Evolutionary conservation across 768 basidiomycete species (phyloP).

Genomic region (Lentinula aciculospora): DNA sequence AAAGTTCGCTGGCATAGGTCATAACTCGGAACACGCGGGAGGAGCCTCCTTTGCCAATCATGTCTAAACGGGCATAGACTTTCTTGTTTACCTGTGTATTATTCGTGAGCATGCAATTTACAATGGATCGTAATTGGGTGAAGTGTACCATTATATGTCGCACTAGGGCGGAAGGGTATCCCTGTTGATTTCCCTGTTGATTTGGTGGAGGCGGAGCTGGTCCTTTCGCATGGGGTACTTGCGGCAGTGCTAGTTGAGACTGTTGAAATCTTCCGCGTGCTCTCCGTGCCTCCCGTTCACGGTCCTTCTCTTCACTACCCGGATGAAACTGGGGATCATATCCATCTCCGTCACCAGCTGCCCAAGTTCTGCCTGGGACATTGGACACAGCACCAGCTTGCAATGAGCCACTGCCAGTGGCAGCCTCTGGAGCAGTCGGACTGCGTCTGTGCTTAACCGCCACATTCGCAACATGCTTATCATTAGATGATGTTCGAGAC

Average conservation of each 20-base stretch:
- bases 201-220: constrained; percentile 3
- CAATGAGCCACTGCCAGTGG: constrained; percentile 35
- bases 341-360: constrained; percentile 31
- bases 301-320: not conserved
- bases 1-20: constrained; percentile 67
- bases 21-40: constrained; percentile 95
- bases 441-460: constrained; percentile 54
- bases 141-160: constrained; percentile 34
- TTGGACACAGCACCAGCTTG: constrained; percentile 15
- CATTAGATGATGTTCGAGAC: not conserved
- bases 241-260: constrained; percentile 22
- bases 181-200: constrained; percentile 18
- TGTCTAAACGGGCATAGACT: constrained; percentile 76
- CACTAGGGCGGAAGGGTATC: not conserved
- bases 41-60: constrained; percentile 91
- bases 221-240: constrained; percentile 16
- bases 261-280: constrained; percentile 14
- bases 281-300: not conserved
- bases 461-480: constrained; percentile 22
- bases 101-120: not conserved
- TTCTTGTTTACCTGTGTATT: constrained; percentile 67
- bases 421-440: constrained; percentile 62
- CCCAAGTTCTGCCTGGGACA: constrained; percentile 36
- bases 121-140: not conserved
- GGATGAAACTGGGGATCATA: constrained; percentile 16